Base-by-base conservation (phyloP, 139 green algal genomes). In the Coelastrella sp. region DNA sequence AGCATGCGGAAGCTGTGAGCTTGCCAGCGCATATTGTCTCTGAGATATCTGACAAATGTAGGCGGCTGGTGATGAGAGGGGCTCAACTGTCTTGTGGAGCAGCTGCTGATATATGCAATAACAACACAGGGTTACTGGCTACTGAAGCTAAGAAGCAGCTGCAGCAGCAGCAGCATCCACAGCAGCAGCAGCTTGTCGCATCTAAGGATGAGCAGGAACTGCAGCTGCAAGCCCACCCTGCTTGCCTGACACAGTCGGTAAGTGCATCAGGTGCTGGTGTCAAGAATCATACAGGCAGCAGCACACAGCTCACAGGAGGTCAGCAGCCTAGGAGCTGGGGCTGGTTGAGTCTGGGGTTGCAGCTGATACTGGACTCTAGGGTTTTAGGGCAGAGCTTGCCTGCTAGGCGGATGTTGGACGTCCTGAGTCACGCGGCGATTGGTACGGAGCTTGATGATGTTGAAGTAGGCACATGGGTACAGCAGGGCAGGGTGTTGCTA, bases 351-450 rank as follows among this genome's bases (percentile, higher is more conserved):
- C 7, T 57, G 60, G 78, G 58, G 14, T 20, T 83, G 12, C 27
- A 83, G 27, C 78, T 83, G 27, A 15, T 65, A 10, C 78, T 83
- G 6, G 35, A 83, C 8, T 83, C 78, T 6, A 83, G 78, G 78
- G 78, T 83, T 56, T 57, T 83, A 15, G 78, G 78, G 25, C 78
- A 83, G n/a, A 65, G 35, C 78, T 57, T 66, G 20, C 78, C 78
- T 63, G 49, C 78, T 63, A 65, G 78, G 78, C 78, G 78, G 35
- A 27, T 83, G 78, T 6, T 83, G 15, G 78, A 83, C 35, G 78
- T 83, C 10, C n/a, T 19, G 17, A 57, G 22, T 19, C 78, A 83
- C 22, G 49, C 78, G 25, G 78, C 49, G 27, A 83, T 83, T 22
- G 58, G 78, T 27, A 83, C 49, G 22, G 78, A 83, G 14, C 57